Evolutionary conservation across 2,329 filamentous ascomycete species (phyloP).

Genomic region (Chaetomium sp.): DNA sequence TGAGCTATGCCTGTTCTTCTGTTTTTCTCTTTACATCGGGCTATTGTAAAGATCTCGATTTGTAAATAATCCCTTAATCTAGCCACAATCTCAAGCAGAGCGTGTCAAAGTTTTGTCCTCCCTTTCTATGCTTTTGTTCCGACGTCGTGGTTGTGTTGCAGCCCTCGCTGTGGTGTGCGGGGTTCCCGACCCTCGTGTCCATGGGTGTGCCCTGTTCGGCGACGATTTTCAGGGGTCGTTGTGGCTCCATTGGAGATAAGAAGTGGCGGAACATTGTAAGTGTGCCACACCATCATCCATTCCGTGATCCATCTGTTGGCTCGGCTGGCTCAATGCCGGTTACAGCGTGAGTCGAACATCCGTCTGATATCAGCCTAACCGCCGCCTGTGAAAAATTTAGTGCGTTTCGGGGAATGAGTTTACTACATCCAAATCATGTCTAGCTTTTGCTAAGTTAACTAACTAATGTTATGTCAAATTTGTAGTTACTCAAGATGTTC

Average conservation of each 20-base stretch:
- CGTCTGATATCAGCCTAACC: neutral
- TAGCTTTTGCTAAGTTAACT: too few species aligned
- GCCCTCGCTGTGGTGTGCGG: neutral
- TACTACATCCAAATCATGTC: too few species aligned
- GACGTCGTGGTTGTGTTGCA: neutral
- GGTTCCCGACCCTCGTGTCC: neutral
- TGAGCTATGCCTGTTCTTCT: conserved; percentile 1
- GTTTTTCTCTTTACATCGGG: neutral
- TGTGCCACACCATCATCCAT: neutral
- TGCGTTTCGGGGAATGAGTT: too few species aligned
- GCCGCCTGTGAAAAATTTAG: too few species aligned
- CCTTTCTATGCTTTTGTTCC: neutral
- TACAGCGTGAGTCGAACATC: neutral
- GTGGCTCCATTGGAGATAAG: neutral
- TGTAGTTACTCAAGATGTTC: too few species aligned
- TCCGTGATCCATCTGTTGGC: too few species aligned
- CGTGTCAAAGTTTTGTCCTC: neutral
- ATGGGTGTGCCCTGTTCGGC: neutral
- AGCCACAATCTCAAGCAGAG: conserved; percentile 4
- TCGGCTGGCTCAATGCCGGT: neutral
- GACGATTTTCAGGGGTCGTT: neutral
- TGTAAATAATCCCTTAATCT: conserved; percentile 12
- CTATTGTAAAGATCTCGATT: neutral
- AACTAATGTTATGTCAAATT: too few species aligned
- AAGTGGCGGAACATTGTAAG: neutral